These are phyloP conservation scores for Pseudopyrenochaeta lycopersici DNA, from an alignment of 2,329 filamentous ascomycete species.

Conservation along the genomic window DNA sequence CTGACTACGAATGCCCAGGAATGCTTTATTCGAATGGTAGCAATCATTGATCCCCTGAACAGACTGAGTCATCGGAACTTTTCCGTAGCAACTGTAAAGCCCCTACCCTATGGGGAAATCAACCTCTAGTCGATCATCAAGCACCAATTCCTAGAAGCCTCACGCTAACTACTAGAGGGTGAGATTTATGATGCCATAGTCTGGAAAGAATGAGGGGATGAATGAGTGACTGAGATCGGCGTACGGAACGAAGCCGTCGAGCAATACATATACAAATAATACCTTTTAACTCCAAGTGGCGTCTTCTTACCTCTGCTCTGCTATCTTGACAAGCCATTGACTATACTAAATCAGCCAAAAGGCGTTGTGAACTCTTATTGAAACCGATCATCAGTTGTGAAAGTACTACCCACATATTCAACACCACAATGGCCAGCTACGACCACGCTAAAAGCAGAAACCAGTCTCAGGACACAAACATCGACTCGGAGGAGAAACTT, in stretches of 20 bases:
- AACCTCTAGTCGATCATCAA: background rate
- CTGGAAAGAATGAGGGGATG: background rate
- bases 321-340: too few relatives aligned
- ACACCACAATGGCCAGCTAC: background rate
- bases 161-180: background rate
- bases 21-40: too few relatives aligned
- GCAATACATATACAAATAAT: too few relatives aligned
- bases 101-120: background rate
- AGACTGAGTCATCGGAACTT: too few relatives aligned
- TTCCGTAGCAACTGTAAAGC: background rate
- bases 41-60: too few relatives aligned
- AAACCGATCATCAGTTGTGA: too few relatives aligned
- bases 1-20: too few relatives aligned
- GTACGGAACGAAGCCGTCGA: background rate
- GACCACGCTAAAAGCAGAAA: background rate
- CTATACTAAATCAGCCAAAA: too few relatives aligned
- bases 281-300: too few relatives aligned
- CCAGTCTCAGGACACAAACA: slow-evolving; percentile 11
- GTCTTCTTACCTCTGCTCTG: too few relatives aligned
- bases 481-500: slow-evolving; percentile 21
- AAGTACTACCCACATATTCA: too few relatives aligned
- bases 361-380: too few relatives aligned
- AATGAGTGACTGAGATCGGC: background rate
- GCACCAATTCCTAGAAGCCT: background rate
- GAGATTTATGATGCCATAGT: background rate